Evolutionary conservation across 345 rosid species (phyloP).

Genomic region (Schrenkiella parvula): DNA sequence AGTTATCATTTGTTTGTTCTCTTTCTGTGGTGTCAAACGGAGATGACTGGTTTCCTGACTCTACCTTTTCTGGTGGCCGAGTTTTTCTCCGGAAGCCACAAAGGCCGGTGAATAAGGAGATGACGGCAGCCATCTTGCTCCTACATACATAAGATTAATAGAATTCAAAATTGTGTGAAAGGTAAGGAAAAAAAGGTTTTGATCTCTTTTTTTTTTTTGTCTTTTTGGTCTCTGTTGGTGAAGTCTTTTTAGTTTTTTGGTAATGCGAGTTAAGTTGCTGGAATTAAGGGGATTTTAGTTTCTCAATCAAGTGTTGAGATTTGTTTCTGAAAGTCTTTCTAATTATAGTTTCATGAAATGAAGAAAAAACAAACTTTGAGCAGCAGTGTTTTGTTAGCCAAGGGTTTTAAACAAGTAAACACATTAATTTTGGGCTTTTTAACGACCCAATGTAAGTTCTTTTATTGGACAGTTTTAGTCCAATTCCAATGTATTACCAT

Average conservation of each 20-base stretch:
- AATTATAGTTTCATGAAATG: constrained; percentile 6
- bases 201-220: neutral
- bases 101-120: constrained; percentile 38
- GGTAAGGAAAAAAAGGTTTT: neutral
- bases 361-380: neutral
- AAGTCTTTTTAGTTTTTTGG: neutral
- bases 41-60: neutral
- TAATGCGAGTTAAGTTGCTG: constrained; percentile 7
- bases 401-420: neutral
- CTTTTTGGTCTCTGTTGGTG: neutral
- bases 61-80: neutral
- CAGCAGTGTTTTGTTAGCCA: neutral
- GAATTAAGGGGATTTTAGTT: constrained; percentile 12
- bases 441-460: neutral
- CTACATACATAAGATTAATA: neutral
- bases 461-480: neutral
- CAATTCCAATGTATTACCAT: too few relatives aligned
- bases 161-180: neutral
- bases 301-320: neutral
- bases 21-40: neutral
- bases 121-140: constrained; percentile 28
- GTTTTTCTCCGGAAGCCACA: constrained; percentile 43
- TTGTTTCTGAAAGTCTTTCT: constrained; percentile 9
- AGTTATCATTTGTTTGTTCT: neutral
- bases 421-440: neutral